A percentile compares a stretch with the other conserved stretches of the same genome.
phyloP scores from a whole-genome alignment of 2,329 filamentous ascomycete genomes.

The Raffaelea ambrosiae region DNA sequence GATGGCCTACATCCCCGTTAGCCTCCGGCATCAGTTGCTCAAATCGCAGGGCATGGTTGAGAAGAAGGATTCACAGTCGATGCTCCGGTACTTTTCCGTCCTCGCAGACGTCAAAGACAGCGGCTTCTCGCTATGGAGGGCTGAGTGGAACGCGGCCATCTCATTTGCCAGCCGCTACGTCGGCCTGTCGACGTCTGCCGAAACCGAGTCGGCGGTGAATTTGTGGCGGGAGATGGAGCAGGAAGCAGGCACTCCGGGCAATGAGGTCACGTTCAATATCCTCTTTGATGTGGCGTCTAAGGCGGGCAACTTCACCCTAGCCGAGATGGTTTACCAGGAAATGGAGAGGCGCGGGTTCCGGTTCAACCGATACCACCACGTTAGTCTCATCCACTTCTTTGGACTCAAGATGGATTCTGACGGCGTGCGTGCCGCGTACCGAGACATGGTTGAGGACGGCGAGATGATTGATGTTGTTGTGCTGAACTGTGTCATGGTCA shows the following conservation, averaged over 20 bases:
- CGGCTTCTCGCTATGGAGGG: conserved; percentile 56
- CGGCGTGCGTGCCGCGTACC: conserved; percentile 69
- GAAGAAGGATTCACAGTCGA: conserved; percentile 48
- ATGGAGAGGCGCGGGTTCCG: conserved; percentile 61
- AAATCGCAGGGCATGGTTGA: conserved; percentile 58
- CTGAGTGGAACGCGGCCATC: conserved; percentile 80
- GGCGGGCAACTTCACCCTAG: conserved; percentile 72
- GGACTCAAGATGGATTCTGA: conserved; percentile 67
- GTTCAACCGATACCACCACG: conserved; percentile 72
- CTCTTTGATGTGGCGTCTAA: conserved; percentile 85
- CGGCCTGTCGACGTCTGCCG: conserved; percentile 43
- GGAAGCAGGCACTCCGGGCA: conserved; percentile 53
- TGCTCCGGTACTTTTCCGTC: conserved; percentile 75
- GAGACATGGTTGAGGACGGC: conserved; percentile 71
- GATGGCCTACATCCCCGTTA: conserved; percentile 38
- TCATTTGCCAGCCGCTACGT: conserved; percentile 69
- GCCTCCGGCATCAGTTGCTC: conserved; percentile 54
- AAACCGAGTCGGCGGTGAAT: conserved; percentile 61
- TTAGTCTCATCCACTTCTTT: conserved; percentile 75
- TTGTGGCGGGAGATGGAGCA: conserved; percentile 90
- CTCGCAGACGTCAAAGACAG: conserved; percentile 73
- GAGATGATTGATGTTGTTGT: conserved; percentile 84
- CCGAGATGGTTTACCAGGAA: conserved; percentile 77
- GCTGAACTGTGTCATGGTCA: conserved; percentile 77
- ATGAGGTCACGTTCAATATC: conserved; percentile 84